Conservation (phyloP, 805 yeast species). For the Nakazawaea wyomingensis region DNA sequence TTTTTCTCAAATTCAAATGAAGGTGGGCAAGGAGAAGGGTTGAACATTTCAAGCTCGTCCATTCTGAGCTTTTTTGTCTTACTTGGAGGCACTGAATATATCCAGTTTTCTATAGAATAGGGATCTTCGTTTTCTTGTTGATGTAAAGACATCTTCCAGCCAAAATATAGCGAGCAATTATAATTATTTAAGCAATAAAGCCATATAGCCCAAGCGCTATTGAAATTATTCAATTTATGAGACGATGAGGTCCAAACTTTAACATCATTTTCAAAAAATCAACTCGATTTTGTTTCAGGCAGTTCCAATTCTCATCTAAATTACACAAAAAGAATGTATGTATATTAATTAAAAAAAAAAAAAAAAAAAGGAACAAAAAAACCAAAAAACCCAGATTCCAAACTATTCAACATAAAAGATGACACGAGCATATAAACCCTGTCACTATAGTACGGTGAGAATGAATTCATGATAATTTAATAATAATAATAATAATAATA, state of each 20-base stretch:
- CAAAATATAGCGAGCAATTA: neutral
- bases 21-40: neutral
- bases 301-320: too few relatives aligned
- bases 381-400: neutral
- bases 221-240: too few relatives aligned
- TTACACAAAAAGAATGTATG: neutral
- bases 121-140: neutral
- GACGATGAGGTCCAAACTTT: too few relatives aligned
- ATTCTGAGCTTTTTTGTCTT: neutral
- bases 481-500: too few relatives aligned
- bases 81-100: neutral
- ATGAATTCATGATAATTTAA: too few relatives aligned
- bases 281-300: too few relatives aligned
- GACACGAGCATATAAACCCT: too few relatives aligned
- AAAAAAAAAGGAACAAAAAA: neutral
- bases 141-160: neutral
- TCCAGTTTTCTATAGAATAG: neutral
- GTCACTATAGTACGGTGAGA: too few relatives aligned
- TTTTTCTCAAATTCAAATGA: neutral
- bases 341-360: too few relatives aligned
- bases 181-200: neutral
- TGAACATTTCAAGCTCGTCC: slow-evolving; percentile 1
- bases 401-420: too few relatives aligned
- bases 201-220: neutral
- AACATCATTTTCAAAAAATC: too few relatives aligned